A percentile compares a stretch with the other conserved stretches of the same genome.
phyloP scores from a whole-genome alignment of 257 asterid genomes.

The Ajuga chamaepitys region DNA sequence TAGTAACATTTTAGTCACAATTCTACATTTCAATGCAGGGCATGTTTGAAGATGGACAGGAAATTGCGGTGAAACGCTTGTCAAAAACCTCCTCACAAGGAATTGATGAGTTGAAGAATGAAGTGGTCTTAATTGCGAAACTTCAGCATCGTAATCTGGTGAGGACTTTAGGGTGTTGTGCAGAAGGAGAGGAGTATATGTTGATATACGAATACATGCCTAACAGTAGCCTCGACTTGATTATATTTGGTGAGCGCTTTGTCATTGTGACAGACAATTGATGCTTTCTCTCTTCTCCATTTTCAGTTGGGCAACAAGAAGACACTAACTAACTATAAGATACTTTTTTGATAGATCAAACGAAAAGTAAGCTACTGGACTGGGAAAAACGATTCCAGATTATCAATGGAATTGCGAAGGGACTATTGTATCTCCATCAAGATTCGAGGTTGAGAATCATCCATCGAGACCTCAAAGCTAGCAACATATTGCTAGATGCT shows the following conservation, averaged over 20 bases:
- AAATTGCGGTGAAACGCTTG: constrained; percentile 4
- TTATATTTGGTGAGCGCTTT: not conserved
- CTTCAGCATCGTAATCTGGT: constrained; percentile 6
- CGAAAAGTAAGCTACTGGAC: not conserved
- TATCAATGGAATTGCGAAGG: not conserved
- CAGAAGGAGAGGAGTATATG: not conserved
- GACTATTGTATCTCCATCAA: constrained; percentile 3
- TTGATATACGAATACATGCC: too few relatives aligned
- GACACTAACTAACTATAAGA: too few relatives aligned
- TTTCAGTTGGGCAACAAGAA: too few relatives aligned
- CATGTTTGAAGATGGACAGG: not conserved
- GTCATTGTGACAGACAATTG: too few relatives aligned
- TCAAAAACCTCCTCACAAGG: constrained; percentile 1
- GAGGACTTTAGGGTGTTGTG: not conserved
- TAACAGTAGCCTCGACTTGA: not conserved
- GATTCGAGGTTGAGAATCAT: constrained; percentile 6
- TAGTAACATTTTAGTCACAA: not conserved
- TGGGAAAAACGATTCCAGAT: constrained; percentile 1
- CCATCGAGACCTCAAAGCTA: constrained; percentile 5
- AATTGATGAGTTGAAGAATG: too few relatives aligned
- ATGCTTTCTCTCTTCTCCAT: too few relatives aligned
- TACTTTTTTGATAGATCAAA: not conserved
- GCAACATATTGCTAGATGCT: not conserved
- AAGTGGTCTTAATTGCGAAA: not conserved
- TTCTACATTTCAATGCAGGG: not conserved